Base-by-base conservation (phyloP, 1,284 basidiomycete genomes). In the Meripilus lineatus region DNA sequence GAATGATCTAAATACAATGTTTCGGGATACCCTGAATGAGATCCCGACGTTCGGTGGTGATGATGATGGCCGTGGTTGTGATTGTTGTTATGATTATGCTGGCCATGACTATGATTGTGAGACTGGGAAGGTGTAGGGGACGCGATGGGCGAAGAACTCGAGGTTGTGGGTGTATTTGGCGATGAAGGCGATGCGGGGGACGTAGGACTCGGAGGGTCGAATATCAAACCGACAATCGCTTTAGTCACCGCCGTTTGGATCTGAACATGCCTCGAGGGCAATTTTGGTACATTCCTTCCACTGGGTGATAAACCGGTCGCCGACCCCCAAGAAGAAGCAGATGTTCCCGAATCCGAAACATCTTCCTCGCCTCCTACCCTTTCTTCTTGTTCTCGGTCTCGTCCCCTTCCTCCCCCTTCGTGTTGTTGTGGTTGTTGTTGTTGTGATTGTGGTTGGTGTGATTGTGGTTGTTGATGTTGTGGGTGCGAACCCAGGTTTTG, bases 1-100 rank as follows among this genome's bases (percentile, higher is more conserved):
- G 79, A 70, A 42, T 78, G 78, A 67, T 95, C 93, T 52, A 94
- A 82, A 62, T 88, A 86, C 25, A 89, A 72, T 3, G 89, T 89
- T 69, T 95, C 93, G 17, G 92, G 91, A 60, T 80, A 78, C 43
- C 65, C 67, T 40, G 71, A 63, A 56, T 59, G 11, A 59, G 43
- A 43, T 57, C 42, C 44, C 63, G 46, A 49, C 50, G 55, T 38
- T 69, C 64, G 5, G 68, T 53, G 22, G 67, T 57, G 8, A 62
- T 48, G 37, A 59, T 47, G 33, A 65, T 49, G 17, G 62, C 52
- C 38, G 63, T 49, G 30, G 67, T 50, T 26, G 59, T 50, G 37
- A 47, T 42, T 40, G 58, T 50, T 36, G 65, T 56, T 65, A 65
- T 8, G 77, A 78, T 13, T 79, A 73, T 64, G 64, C 89, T 85